These are phyloP conservation scores for Citrus medica DNA, from an alignment of 345 rosid species.

Conservation along the genomic window DNA sequence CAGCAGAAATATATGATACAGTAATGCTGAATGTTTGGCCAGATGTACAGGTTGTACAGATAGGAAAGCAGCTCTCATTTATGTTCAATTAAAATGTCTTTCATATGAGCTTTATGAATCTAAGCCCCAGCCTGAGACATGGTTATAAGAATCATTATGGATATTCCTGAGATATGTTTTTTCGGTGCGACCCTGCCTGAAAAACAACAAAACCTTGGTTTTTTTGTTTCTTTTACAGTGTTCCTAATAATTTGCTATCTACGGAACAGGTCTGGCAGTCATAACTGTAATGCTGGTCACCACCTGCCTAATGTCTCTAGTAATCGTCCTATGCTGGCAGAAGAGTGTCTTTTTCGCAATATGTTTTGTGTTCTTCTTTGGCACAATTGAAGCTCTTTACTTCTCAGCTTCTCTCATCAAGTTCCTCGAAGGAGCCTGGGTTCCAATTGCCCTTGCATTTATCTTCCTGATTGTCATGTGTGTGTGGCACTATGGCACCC, in stretches of 20 bases:
- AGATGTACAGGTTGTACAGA: not conserved
- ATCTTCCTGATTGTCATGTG: slow-evolving; percentile 77
- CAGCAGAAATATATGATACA: not conserved
- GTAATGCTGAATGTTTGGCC: not conserved
- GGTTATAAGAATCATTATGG: not conserved
- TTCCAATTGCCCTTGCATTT: slow-evolving; percentile 82
- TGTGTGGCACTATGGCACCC: slow-evolving; percentile 87
- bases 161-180: not conserved
- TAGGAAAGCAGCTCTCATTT: not conserved
- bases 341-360: slow-evolving; percentile 65
- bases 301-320: slow-evolving; percentile 93
- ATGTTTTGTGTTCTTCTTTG: slow-evolving; percentile 70
- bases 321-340: slow-evolving; percentile 93
- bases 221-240: not conserved
- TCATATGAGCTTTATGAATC: not conserved
- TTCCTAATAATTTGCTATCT: slow-evolving; percentile 7
- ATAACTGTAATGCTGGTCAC: slow-evolving; percentile 99
- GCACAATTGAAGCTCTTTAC: slow-evolving; percentile 88
- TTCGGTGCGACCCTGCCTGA: too few relatives aligned
- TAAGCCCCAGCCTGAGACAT: not conserved
- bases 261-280: slow-evolving; percentile 87
- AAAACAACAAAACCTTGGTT: not conserved
- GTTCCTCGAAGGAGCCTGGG: slow-evolving; percentile 98
- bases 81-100: not conserved
- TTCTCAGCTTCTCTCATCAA: slow-evolving; percentile 90